These are phyloP conservation scores for Bremia lactucae DNA, from an alignment of 352 stramenopile species.

Conservation along the genomic window DNA sequence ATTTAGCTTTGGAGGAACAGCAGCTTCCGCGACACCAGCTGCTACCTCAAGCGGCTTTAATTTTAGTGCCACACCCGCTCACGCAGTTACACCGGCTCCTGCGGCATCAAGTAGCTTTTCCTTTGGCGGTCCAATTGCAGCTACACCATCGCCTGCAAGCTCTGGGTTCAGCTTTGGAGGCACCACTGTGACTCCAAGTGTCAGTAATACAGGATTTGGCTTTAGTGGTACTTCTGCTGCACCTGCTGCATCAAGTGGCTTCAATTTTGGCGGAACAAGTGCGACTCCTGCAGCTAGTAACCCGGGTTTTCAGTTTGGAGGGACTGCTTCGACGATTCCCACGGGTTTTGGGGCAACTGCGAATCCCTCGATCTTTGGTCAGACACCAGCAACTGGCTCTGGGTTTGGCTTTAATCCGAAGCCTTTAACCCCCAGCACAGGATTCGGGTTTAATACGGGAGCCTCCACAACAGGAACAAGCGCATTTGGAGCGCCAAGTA, in stretches of 20 bases:
- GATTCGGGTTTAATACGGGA: slow-evolving; percentile 28
- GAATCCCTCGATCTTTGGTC: slow-evolving; percentile 43
- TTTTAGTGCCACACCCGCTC: slow-evolving; percentile 20
- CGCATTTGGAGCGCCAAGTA: slow-evolving; percentile 8
- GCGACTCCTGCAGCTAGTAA: slow-evolving; percentile 7
- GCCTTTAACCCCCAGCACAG: slow-evolving; percentile 12
- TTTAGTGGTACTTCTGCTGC: slow-evolving; percentile 11
- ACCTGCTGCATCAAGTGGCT: slow-evolving; percentile 13
- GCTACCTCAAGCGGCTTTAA: slow-evolving; percentile 23
- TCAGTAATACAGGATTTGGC: slow-evolving; percentile 17
- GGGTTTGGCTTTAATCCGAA: slow-evolving; percentile 29
- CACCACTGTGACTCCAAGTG: slow-evolving; percentile 14
- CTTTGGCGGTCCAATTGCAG: slow-evolving; percentile 31
- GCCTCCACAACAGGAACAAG: slow-evolving; percentile 4
- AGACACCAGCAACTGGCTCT: slow-evolving; percentile 22
- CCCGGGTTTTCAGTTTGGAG: slow-evolving; percentile 35
- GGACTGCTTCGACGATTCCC: slow-evolving; percentile 13
- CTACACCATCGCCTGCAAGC: slow-evolving; percentile 13
- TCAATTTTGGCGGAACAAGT: slow-evolving; percentile 19
- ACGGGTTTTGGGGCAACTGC: slow-evolving; percentile 25
- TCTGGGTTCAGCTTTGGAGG: slow-evolving; percentile 32
- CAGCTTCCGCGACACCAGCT: slow-evolving; percentile 10
- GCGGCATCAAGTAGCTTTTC: slow-evolving; percentile 30
- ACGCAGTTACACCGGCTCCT: slow-evolving; percentile 7
- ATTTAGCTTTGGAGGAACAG: slow-evolving; percentile 17